Evolutionary conservation across 2,329 filamentous ascomycete species (phyloP), one percentile per base, ranked within the genome.

Genomic region (Remersonia thermophila): DNA sequence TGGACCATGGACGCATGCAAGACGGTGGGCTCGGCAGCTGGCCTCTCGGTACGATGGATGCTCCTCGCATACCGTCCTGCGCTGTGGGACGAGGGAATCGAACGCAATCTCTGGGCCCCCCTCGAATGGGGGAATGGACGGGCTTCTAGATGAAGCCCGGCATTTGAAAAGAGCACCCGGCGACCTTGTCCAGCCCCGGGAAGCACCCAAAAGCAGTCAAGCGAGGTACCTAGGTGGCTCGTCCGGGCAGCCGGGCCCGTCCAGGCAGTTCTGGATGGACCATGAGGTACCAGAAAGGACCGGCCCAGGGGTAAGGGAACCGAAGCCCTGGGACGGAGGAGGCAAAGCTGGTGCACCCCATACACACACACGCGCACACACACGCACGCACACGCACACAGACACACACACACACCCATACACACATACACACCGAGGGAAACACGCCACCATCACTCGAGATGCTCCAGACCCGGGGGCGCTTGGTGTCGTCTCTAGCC

Each of bases 211-310:
- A n/a, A n/a, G n/a, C n/a, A n/a, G n/a, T n/a, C n/a, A n/a, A n/a
- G n/a, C n/a, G 20, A 23, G 20, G 5, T 23, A 5, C 20, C 9
- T 23, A 9, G 20, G 20, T 23, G 25, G 29, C 26, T 17, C 42
- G 38, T 27, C 47, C 43, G 30, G 37, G 35, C 27, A 37, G 38
- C 37, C 23, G 44, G 42, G 44, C 36, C 39, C 33, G 32, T 37
- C 45, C 43, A 43, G 43, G 40, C 32, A 32, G 39, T 18, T 20
- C 29, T 30, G 17, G 28, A 29, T 25, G 27, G 28, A 25, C 32
- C 20, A 31, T 33, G 17, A 34, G 26, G 17, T 14, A 10, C 12
- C 15, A 7, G 7, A 16, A 32, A 23, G 11, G 18, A 30, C n/a
- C 30, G 16, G 27, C 30, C 23, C 8, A 29, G 27, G n/a, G n/a